phyloP scores from a whole-genome alignment of 2,329 filamentous ascomycete genomes.

The Leptographium flavum region DNA sequence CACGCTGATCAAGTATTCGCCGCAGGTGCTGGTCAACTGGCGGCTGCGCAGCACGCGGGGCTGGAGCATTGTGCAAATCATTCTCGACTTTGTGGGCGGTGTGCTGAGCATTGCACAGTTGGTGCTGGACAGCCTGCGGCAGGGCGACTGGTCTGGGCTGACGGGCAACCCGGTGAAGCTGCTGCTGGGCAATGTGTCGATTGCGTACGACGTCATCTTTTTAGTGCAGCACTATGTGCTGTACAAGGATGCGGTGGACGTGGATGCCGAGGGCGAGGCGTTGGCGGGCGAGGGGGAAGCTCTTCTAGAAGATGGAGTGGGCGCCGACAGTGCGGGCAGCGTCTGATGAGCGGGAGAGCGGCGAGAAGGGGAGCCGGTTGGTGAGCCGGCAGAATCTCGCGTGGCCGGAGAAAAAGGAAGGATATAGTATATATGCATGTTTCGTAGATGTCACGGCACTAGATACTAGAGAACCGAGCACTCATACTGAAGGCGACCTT shows the following conservation, averaged over 20 bases:
- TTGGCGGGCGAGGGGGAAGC: conserved; percentile 12
- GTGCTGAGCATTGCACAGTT: conserved; percentile 71
- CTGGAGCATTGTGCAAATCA: conserved; percentile 74
- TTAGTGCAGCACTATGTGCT: conserved; percentile 78
- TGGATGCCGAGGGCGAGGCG: conserved; percentile 6
- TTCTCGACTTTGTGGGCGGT: conserved; percentile 73
- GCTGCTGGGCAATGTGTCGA: conserved; percentile 68
- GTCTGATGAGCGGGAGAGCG: background rate
- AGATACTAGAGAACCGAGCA: no score
- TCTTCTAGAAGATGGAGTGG: conserved; percentile 20
- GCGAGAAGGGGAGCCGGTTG: no score
- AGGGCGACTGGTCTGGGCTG: conserved; percentile 79
- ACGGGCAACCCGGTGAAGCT: conserved; percentile 89
- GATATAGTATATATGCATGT: no score
- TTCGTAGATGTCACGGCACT: no score
- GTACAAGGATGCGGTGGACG: conserved; percentile 34
- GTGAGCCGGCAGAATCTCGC: no score
- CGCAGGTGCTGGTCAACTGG: conserved; percentile 73
- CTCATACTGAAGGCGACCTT: no score
- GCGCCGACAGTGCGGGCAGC: background rate
- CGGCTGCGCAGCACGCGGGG: conserved; percentile 72
- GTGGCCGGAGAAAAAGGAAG: no score
- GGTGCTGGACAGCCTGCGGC: conserved; percentile 68
- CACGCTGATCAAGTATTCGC: conserved; percentile 85
- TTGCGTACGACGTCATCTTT: conserved; percentile 78